phyloP scores from a whole-genome alignment of 2,329 filamentous ascomycete genomes.

The Diaporthe caulivora region DNA sequence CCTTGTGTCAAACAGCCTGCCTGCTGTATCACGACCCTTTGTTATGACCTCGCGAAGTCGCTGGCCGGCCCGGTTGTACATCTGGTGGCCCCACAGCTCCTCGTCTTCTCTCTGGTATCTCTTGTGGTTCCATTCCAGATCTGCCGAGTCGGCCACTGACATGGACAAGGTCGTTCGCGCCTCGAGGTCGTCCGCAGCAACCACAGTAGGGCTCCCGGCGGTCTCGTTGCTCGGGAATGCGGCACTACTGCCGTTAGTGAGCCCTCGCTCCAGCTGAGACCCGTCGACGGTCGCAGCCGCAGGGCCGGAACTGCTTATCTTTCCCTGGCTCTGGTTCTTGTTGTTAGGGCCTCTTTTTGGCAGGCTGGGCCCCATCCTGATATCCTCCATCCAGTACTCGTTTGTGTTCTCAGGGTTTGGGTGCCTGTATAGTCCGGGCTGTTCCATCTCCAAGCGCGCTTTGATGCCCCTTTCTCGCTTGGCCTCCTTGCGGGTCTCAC shows the following conservation, averaged over 20 bases:
- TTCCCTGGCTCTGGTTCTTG: conserved; percentile 71
- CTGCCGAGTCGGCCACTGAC: conserved; percentile 55
- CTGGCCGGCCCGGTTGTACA: conserved; percentile 62
- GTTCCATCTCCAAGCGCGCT: conserved; percentile 73
- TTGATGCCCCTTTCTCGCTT: conserved; percentile 76
- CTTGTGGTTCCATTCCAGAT: conserved; percentile 75
- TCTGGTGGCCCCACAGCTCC: conserved; percentile 81
- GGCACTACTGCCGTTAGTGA: conserved; percentile 46
- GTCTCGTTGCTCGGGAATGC: conserved; percentile 50
- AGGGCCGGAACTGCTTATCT: conserved; percentile 68
- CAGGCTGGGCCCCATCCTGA: conserved; percentile 81
- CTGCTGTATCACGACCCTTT: conserved; percentile 69
- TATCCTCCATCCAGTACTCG: conserved; percentile 89
- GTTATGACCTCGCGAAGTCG: conserved; percentile 69
- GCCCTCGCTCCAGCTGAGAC: conserved; percentile 48
- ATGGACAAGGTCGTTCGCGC: conserved; percentile 54
- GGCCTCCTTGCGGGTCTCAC: conserved; percentile 78
- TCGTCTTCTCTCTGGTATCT: conserved; percentile 91
- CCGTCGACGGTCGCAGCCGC: conserved; percentile 54
- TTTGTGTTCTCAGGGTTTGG: conserved; percentile 89
- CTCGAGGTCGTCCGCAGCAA: conserved; percentile 57
- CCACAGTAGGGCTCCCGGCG: conserved; percentile 58
- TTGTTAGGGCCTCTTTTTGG: conserved; percentile 69
- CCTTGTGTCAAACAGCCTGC: conserved; percentile 63
- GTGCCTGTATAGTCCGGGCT: conserved; percentile 82